Evolutionary conservation across 2,329 filamentous ascomycete species (phyloP).

Genomic region (Dothistroma pini): DNA sequence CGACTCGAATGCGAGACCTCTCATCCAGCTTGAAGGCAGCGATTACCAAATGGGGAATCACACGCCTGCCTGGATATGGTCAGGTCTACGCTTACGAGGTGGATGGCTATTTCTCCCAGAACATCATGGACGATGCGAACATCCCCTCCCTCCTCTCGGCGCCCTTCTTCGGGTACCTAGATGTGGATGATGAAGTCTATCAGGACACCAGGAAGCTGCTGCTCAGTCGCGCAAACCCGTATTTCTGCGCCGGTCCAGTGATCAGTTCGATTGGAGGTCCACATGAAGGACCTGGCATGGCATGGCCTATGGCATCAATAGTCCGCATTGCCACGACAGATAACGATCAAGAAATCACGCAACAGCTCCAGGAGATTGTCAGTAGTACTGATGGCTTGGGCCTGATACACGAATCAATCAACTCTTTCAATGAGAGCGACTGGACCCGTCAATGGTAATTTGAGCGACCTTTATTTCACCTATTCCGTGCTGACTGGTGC

Average conservation of each 20-base stretch:
- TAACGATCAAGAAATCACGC: conserved; percentile 46
- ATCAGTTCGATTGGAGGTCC: conserved; percentile 49
- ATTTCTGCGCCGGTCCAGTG: conserved; percentile 49
- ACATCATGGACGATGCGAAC: conserved; percentile 70
- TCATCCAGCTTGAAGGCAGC: conserved; percentile 44
- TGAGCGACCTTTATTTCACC: not conserved
- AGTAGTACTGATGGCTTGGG: conserved; percentile 48
- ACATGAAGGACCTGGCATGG: conserved; percentile 45
- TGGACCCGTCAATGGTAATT: conserved; percentile 50
- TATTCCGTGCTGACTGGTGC: not conserved
- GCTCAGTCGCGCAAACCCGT: conserved; percentile 47
- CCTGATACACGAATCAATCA: conserved; percentile 52
- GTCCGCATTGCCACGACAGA: conserved; percentile 49
- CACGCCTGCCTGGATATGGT: conserved; percentile 37
- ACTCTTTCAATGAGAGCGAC: conserved; percentile 44
- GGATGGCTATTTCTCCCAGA: conserved; percentile 41
- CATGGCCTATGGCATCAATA: conserved; percentile 53
- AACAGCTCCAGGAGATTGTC: conserved; percentile 44
- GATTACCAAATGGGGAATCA: conserved; percentile 45
- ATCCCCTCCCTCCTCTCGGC: conserved; percentile 64
- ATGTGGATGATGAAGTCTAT: conserved; percentile 41
- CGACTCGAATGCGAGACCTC: conserved; percentile 55
- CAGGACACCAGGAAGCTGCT: conserved; percentile 45
- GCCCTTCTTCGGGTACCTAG: conserved; percentile 59
- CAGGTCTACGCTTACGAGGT: conserved; percentile 49